A percentile compares a stretch with the other conserved stretches of the same genome.
phyloP scores from a whole-genome alignment of 83 land plant species.

The Diphasiastrum complanatum region DNA sequence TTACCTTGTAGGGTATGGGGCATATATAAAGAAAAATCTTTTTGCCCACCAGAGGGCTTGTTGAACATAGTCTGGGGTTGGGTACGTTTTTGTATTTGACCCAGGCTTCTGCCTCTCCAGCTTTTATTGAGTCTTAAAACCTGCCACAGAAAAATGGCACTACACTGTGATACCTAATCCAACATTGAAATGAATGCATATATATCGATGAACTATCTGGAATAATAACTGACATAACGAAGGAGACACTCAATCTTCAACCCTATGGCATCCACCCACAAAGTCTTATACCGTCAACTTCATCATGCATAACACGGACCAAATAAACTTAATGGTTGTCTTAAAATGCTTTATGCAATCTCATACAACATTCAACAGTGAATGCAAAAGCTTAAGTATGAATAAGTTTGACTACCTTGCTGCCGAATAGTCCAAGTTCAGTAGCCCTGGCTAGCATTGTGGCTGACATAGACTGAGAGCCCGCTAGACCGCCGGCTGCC shows the following conservation, averaged over 20 bases:
- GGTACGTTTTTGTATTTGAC: not conserved
- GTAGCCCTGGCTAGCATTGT: conserved; percentile 17
- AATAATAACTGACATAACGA: too few species aligned
- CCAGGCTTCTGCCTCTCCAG: conserved; percentile 3
- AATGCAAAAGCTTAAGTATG: not conserved
- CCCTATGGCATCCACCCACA: too few species aligned
- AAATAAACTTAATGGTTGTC: not conserved
- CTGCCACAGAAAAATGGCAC: conserved; percentile 1
- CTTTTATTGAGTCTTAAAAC: not conserved
- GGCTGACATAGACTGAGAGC: conserved; percentile 40
- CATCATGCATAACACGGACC: too few species aligned
- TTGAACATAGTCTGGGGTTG: conserved; percentile 30
- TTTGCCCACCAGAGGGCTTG: conserved; percentile 15
- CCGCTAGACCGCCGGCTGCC: conserved; percentile 18
- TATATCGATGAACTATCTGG: too few species aligned
- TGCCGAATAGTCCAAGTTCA: conserved; percentile 53
- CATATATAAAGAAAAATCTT: not conserved
- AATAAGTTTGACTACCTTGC: conserved; percentile 40
- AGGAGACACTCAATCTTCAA: too few species aligned
- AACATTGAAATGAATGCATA: too few species aligned
- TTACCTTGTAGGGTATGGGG: conserved; percentile 19
- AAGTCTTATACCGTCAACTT: too few species aligned
- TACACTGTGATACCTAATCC: too few species aligned
- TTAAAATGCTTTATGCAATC: not conserved
- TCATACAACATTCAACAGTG: not conserved